A percentile compares a stretch with the other conserved stretches of the same genome.
These are phyloP conservation scores for Hypoxylon cercidicola DNA, from an alignment of 495 filamentous ascomycete genomes.

Conservation along the genomic window DNA sequence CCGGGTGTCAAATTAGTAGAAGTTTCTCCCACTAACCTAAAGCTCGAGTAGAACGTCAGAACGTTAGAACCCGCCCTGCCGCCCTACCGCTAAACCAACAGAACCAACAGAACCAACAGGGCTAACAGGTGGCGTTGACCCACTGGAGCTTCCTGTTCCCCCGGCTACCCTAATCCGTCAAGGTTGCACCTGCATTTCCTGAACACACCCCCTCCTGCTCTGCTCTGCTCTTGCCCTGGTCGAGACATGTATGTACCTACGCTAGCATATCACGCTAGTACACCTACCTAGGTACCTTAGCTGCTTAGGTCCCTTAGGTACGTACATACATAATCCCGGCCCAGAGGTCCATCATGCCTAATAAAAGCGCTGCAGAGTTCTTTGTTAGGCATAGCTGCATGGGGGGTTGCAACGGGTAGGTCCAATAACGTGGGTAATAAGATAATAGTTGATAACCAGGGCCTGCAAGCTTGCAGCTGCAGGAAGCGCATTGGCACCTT, in stretches of 20 bases:
- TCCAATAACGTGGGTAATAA: slow-evolving; percentile 46
- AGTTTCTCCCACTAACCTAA: slow-evolving; percentile 12
- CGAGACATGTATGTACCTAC: too few relatives aligned
- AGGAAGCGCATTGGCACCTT: slow-evolving; percentile 32
- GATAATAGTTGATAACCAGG: slow-evolving; percentile 37
- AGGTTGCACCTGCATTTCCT: slow-evolving; percentile 28
- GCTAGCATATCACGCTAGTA: too few relatives aligned
- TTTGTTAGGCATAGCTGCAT: slow-evolving; percentile 46
- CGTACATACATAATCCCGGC: slow-evolving; percentile 34
- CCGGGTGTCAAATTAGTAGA: slow-evolving; percentile 35
- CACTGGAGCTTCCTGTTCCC: slow-evolving; percentile 15
- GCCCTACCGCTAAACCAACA: neutral
- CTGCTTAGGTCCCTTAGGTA: neutral
- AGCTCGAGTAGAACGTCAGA: slow-evolving; percentile 9
- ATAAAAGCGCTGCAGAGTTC: slow-evolving; percentile 40
- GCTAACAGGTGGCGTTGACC: slow-evolving; percentile 13
- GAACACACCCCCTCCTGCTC: slow-evolving; percentile 26
- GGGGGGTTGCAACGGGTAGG: slow-evolving; percentile 37
- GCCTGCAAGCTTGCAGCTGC: slow-evolving; percentile 2
- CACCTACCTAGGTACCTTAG: too few relatives aligned
- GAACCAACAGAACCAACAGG: neutral
- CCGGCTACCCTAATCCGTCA: slow-evolving; percentile 17
- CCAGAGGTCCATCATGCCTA: slow-evolving; percentile 43
- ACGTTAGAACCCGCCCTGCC: neutral
- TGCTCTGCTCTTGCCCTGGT: neutral